These are phyloP conservation scores for Phytophthora hibernalis DNA, from an alignment of 352 stramenopile genomes.

Conservation along the genomic window DNA sequence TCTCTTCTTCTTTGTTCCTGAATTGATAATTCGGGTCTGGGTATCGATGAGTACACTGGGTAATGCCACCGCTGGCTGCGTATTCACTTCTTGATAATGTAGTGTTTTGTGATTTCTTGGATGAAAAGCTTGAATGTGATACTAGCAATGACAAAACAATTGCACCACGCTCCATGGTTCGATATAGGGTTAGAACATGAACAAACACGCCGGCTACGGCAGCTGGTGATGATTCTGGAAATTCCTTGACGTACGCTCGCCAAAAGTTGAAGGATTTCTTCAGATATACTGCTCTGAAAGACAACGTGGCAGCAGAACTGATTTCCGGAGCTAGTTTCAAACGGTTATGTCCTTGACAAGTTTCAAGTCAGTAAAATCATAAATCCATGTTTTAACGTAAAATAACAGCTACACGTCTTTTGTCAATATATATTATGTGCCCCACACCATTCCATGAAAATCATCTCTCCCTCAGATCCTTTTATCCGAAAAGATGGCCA, in stretches of 20 bases:
- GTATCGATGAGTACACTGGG: no score
- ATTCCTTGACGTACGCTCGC: constrained; percentile 19
- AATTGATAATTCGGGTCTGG: no score
- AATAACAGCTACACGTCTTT: no score
- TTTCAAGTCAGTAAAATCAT: constrained; percentile 25
- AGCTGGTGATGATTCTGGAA: constrained; percentile 21
- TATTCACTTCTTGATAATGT: neutral
- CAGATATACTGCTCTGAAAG: neutral
- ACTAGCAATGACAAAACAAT: constrained; percentile 29
- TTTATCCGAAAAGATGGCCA: constrained; percentile 11
- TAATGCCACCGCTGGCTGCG: no score
- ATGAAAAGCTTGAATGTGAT: constrained; percentile 41
- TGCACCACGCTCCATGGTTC: constrained; percentile 11
- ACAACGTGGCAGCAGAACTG: neutral
- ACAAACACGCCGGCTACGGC: constrained; percentile 32
- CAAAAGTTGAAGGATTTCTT: constrained; percentile 10
- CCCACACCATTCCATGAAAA: no score
- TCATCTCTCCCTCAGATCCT: no score
- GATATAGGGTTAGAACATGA: constrained; percentile 22
- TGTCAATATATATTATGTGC: no score
- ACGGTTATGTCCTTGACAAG: constrained; percentile 15
- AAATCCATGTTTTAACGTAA: no score
- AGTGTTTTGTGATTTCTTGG: constrained; percentile 42
- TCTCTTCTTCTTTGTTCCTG: neutral
- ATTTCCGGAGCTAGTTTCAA: neutral